Percentiles rank a stretch among this genome's conserved stretches.
phyloP scores from a whole-genome alignment of 2,329 filamentous ascomycete genomes.

The Fusarium sp. region DNA sequence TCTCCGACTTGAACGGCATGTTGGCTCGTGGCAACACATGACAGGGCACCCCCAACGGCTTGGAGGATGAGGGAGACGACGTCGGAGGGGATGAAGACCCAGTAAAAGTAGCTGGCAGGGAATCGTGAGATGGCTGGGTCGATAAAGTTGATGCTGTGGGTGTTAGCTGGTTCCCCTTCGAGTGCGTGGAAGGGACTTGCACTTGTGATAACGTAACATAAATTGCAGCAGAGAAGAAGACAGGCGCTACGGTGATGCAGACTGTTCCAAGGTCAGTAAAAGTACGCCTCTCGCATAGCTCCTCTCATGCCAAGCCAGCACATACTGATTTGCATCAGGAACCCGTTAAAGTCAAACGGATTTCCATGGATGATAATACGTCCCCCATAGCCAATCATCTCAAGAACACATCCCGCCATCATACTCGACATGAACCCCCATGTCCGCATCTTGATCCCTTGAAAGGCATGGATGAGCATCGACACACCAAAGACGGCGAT shows the following conservation, averaged over 20 bases:
- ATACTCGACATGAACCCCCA: conserved; percentile 59
- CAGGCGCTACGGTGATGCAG: conserved; percentile 46
- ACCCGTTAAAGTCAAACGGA: conserved; percentile 64
- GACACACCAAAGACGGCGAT: conserved; percentile 35
- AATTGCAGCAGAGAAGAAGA: conserved; percentile 45
- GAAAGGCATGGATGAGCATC: conserved; percentile 29
- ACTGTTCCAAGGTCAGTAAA: conserved; percentile 35
- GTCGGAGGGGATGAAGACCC: conserved; percentile 54
- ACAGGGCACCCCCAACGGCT: conserved; percentile 59
- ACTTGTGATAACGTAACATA: conserved; percentile 45
- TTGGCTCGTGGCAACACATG: conserved; percentile 49
- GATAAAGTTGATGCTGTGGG: conserved; percentile 34
- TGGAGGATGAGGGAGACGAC: conserved; percentile 61
- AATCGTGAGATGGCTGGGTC: conserved; percentile 40
- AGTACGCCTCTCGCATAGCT: not conserved
- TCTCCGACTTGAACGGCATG: conserved; percentile 51
- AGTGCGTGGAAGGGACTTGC: no score
- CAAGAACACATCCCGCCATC: conserved; percentile 62
- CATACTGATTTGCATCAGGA: conserved; percentile 72
- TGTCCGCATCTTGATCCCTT: conserved; percentile 31
- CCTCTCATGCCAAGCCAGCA: not conserved
- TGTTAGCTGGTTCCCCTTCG: no score
- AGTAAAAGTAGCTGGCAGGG: conserved; percentile 38
- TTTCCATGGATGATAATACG: conserved; percentile 64
- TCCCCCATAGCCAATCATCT: conserved; percentile 69